Evolutionary conservation across 768 basidiomycete species (phyloP), one percentile per base, ranked within the genome.

Genomic region (Lactifluus hygrophoroides): DNA sequence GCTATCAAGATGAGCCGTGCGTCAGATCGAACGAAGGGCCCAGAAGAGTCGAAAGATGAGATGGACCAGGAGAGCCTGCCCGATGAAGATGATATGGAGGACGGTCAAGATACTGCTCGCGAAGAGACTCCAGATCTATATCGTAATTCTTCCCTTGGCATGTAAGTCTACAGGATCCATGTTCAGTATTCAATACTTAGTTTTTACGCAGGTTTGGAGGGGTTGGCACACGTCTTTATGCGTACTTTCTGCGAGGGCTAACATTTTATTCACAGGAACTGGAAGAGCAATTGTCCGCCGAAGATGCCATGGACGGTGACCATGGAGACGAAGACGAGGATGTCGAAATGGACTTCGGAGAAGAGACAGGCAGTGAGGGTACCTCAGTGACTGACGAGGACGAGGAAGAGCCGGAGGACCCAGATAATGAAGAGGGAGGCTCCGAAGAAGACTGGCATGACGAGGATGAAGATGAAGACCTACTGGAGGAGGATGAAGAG

Each of bases 1-100:
- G 94, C 95, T n/a, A 97, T 96, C 72, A 97, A 95, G 72, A 94
- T 98, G 90, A 95, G 92, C 49, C 83, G 86, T 42, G 77, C 84
- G 9, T 80, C 85, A 14, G 80, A 79, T 47, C 89, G 84, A 71
- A 72, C 65, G 43, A 88, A 88, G 66, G 85, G 69, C 23, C 64
- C 71, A 11, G 84, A 82, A 27, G 77, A 78, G 69, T 67, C 53
- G 68, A 72, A 64, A 51, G 71, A 49, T 72, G 79, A 64, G 17
- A 69, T 69, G 25, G 80, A 77, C 10, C 75, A 78, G 1, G 83
- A 82, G 46, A 68, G 73, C 47, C 71, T 69, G 10, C 77, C 80
- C 5, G 79, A 79, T 6, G 78, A 80, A 19, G 76, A 75, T 0
- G 73, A 76, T 2, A 82, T 83, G 4, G 82, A 83, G 16, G 83